Conservation (phyloP, 345 rosid genomes). For the Jatropha curcas region DNA sequence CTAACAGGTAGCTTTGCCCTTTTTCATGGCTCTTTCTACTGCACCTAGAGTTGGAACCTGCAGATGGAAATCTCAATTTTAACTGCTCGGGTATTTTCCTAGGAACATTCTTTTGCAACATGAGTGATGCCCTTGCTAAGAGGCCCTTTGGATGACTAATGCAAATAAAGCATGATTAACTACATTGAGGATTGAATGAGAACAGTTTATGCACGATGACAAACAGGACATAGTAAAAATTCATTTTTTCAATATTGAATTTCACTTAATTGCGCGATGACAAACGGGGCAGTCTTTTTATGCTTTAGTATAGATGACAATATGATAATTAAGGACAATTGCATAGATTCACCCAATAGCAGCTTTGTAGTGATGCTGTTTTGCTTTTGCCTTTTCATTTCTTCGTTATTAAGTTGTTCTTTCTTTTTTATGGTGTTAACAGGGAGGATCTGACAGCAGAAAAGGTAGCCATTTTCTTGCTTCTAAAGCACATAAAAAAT, state of each 20-base stretch:
- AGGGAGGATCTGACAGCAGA: slow-evolving; percentile 66
- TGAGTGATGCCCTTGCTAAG: background rate
- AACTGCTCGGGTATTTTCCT: no score
- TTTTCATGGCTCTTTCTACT: no score
- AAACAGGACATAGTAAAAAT: background rate
- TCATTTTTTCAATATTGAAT: background rate
- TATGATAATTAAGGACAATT: background rate
- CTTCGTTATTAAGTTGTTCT: background rate
- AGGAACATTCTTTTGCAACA: no score
- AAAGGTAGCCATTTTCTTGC: no score
- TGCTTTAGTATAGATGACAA: background rate
- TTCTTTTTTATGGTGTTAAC: slow-evolving; percentile 17
- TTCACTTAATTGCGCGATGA: background rate
- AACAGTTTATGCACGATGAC: background rate
- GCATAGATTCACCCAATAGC: background rate
- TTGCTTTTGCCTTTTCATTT: background rate
- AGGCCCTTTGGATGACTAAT: background rate
- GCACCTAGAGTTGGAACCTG: no score
- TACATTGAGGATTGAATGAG: background rate
- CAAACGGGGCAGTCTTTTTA: background rate
- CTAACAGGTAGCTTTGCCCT: no score
- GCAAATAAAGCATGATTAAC: background rate
- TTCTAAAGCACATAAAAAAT: slow-evolving; percentile 89
- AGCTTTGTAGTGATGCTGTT: no score
- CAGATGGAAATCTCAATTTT: no score